Percentiles rank a stretch among this genome's conserved stretches.
Evolutionary conservation across 2,329 filamentous ascomycete genomes (phyloP).

Genomic region (Hymenoscyphus occultus): DNA sequence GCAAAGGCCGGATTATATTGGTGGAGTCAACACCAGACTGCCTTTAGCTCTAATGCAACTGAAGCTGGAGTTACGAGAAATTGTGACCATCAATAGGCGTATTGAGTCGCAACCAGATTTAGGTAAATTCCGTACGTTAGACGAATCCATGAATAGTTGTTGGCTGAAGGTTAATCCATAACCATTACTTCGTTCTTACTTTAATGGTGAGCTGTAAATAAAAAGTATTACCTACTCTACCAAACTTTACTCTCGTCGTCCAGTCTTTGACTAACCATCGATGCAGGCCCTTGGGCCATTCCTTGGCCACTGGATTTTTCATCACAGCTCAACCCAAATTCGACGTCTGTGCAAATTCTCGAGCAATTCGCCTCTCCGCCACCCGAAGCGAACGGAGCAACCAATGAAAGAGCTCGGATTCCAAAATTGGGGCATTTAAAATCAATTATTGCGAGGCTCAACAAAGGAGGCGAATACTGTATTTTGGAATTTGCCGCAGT

Average conservation of each 20-base stretch:
- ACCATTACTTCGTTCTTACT: no score
- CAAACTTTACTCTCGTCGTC: neutral
- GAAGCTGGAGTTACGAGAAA: neutral
- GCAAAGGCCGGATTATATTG: neutral
- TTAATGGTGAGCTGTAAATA: no score
- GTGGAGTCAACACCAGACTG: neutral
- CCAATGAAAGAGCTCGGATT: neutral
- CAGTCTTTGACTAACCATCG: no score
- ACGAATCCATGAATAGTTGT: neutral
- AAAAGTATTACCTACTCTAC: no score
- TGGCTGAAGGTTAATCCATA: neutral
- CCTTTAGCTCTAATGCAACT: neutral
- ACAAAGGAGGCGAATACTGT: no score
- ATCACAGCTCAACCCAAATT: slow-evolving; percentile 24
- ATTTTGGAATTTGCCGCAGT: no score
- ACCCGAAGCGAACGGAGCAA: neutral
- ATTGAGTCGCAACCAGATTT: neutral
- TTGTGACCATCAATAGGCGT: neutral
- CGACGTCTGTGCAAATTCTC: slow-evolving; percentile 30
- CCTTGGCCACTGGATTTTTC: neutral
- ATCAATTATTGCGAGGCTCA: neutral
- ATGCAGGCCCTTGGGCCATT: neutral
- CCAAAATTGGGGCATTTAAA: neutral
- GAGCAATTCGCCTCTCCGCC: neutral
- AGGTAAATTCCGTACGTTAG: neutral